A percentile compares a stretch with the other conserved stretches of the same genome.
phyloP scores from a whole-genome alignment of 2,329 filamentous ascomycete species.

The Diplocarpon mali region DNA sequence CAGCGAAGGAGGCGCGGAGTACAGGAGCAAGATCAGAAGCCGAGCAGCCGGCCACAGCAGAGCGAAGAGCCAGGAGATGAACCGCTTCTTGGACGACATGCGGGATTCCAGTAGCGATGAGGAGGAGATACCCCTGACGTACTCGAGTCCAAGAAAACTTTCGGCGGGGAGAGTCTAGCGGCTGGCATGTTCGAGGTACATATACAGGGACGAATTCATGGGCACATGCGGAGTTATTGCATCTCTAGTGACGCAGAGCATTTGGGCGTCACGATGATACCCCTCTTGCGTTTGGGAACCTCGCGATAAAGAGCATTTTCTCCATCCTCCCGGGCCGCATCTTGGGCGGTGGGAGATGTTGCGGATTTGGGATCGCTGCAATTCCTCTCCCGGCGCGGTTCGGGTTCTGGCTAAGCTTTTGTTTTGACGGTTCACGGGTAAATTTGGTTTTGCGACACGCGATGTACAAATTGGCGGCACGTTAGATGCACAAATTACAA shows the following conservation, averaged over 20 bases:
- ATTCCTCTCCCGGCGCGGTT: not conserved
- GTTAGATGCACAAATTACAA: not conserved
- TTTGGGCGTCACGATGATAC: slow-evolving; percentile 12
- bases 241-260: slow-evolving; percentile 11
- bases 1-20: slow-evolving; percentile 16
- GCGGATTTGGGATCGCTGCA: slow-evolving; percentile 2
- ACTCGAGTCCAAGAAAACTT: slow-evolving; percentile 18
- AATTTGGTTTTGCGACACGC: too few relatives aligned
- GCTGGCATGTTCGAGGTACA: not conserved
- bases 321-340: slow-evolving; percentile 5
- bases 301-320: slow-evolving; percentile 8
- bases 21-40: slow-evolving; percentile 13
- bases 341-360: slow-evolving; percentile 2
- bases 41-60: slow-evolving; percentile 8
- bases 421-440: too few relatives aligned
- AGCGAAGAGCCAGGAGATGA: slow-evolving; percentile 19
- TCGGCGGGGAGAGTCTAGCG: slow-evolving; percentile 17
- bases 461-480: not conserved
- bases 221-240: slow-evolving; percentile 11
- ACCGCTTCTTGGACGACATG: slow-evolving; percentile 27
- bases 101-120: slow-evolving; percentile 27
- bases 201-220: slow-evolving; percentile 8
- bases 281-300: slow-evolving; percentile 5
- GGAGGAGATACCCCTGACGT: slow-evolving; percentile 24
- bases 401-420: not conserved